Conservation (phyloP, 2,329 filamentous ascomycete species). For the Talaromyces funiculosus region DNA sequence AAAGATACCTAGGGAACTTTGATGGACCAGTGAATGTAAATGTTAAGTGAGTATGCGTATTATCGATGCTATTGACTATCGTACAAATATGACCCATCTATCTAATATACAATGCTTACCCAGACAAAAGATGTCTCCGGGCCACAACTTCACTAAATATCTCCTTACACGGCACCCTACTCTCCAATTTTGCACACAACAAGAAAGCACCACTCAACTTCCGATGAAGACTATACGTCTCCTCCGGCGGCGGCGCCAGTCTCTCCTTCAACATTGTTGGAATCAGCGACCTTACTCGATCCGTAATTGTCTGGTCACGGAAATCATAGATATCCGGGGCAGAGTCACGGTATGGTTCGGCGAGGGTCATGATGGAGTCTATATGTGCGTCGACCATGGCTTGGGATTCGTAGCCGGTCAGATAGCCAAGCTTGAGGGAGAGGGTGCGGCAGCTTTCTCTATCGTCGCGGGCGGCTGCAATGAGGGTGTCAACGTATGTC, state of each 20-base stretch:
- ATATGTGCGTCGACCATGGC: constrained; percentile 87
- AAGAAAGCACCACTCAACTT: constrained; percentile 95
- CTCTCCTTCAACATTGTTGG: constrained; percentile 89
- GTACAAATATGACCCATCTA: not conserved
- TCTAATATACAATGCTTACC: not conserved
- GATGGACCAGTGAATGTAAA: not conserved
- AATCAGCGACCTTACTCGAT: constrained; percentile 80
- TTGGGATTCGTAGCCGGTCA: constrained; percentile 81
- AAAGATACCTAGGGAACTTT: too few species aligned
- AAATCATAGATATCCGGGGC: constrained; percentile 89
- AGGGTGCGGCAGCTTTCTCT: constrained; percentile 57
- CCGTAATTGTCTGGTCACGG: constrained; percentile 88
- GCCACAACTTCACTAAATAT: constrained; percentile 55
- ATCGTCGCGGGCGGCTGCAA: constrained; percentile 70
- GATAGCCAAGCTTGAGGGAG: constrained; percentile 75
- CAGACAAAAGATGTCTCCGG: not conserved
- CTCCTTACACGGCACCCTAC: constrained; percentile 71
- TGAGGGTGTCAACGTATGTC: constrained; percentile 73
- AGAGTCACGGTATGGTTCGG: constrained; percentile 75
- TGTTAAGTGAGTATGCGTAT: not conserved
- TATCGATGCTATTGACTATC: not conserved
- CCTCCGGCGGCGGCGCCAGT: constrained; percentile 85
- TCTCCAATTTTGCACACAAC: constrained; percentile 80
- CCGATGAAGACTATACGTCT: constrained; percentile 92
- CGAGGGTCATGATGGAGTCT: constrained; percentile 80